Conservation (phyloP, 2,329 filamentous ascomycete genomes). For the Thielaviopsis populi region DNA sequence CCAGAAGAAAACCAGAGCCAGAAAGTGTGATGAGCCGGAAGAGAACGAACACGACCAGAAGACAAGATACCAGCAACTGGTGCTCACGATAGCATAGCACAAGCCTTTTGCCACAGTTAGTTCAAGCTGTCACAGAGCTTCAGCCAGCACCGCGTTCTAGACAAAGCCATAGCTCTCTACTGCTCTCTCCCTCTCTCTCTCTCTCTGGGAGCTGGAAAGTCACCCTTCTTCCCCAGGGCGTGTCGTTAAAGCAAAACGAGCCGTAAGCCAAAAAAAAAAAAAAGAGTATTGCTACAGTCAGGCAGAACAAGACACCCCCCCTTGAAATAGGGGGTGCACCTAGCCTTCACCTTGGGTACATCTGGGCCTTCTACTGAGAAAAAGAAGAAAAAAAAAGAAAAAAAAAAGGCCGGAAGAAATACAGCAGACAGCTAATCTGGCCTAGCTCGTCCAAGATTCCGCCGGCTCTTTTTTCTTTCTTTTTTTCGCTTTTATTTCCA, state of each 20-base stretch:
- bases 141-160: background rate
- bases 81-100: background rate
- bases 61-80: no score
- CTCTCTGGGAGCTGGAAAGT: background rate
- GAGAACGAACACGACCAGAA: background rate
- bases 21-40: background rate
- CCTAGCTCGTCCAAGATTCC: background rate
- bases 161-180: background rate
- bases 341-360: background rate
- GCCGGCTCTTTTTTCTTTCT: background rate
- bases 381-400: background rate
- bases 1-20: background rate
- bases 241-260: background rate
- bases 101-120: background rate
- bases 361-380: background rate
- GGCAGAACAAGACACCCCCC: no score
- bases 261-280: no score
- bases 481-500: background rate
- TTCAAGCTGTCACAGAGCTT: background rate
- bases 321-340: background rate
- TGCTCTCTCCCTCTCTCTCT: background rate
- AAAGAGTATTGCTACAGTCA: no score
- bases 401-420: background rate
- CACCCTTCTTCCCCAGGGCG: background rate
- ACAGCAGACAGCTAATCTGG: background rate